These are phyloP conservation scores for Glebionis coronaria DNA, from an alignment of 129 eudicot genomes.

Conservation along the genomic window DNA sequence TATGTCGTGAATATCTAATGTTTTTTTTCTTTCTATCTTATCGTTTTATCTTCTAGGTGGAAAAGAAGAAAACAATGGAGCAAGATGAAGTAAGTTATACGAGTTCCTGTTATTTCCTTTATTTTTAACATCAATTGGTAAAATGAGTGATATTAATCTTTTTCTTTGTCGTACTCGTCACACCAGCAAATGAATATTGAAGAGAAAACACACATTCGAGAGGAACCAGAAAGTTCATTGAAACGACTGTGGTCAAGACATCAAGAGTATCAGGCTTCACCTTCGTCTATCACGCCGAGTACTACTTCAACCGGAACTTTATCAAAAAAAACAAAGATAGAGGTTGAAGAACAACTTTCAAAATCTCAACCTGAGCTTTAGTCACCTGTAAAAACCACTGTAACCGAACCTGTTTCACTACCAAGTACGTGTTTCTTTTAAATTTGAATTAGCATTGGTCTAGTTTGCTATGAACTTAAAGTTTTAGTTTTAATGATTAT, in stretches of 20 bases:
- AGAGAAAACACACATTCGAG: slow-evolving; percentile 42
- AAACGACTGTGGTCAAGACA: too few relatives aligned
- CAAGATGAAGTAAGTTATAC: slow-evolving; percentile 30
- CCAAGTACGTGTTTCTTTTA: slow-evolving; percentile 34
- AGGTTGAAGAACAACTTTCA: too few relatives aligned
- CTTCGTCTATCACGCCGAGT: too few relatives aligned
- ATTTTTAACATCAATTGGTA: slow-evolving; percentile 7
- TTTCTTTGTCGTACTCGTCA: not conserved
- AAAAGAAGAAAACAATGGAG: slow-evolving; percentile 13
- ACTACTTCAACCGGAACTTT: too few relatives aligned
- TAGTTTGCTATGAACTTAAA: not conserved
- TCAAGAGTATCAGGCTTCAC: too few relatives aligned
- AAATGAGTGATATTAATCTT: not conserved
- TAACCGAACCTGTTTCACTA: slow-evolving; percentile 16
- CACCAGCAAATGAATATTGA: slow-evolving; percentile 38
- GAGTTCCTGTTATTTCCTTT: slow-evolving; percentile 8
- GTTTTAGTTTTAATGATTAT: not conserved
- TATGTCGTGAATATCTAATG: too few relatives aligned
- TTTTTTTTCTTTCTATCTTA: slow-evolving; percentile 5
- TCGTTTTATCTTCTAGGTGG: slow-evolving; percentile 23
- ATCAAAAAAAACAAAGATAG: too few relatives aligned
- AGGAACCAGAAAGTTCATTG: too few relatives aligned
- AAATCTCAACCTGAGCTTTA: too few relatives aligned
- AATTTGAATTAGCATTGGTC: not conserved
- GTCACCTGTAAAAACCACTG: too few relatives aligned